Conservation (phyloP, 306 rosid genomes). For the Lathyrus tuberosus region DNA sequence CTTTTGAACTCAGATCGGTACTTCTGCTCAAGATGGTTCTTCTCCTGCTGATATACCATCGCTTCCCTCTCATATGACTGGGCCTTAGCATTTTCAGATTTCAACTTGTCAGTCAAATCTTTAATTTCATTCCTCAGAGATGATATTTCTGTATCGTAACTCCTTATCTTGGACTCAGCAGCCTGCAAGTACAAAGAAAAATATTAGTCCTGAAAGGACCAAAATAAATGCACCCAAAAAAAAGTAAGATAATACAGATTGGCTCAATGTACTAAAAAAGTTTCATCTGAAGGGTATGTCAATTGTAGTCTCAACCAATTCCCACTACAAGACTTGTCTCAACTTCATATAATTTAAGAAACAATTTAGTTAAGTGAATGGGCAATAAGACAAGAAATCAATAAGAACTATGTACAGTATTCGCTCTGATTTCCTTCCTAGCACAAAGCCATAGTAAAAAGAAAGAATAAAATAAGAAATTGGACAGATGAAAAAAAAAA, state of each 20-base stretch:
- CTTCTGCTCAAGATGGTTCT: conserved; percentile 70
- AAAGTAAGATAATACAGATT: conserved; percentile 1
- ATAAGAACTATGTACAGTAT: background rate
- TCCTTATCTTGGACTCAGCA: conserved; percentile 77
- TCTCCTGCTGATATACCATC: conserved; percentile 71
- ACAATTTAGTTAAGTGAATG: background rate
- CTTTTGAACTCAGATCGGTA: conserved; percentile 73
- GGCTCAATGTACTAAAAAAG: background rate
- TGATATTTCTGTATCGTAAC: conserved; percentile 71
- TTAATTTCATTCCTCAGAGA: conserved; percentile 64
- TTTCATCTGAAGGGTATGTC: background rate
- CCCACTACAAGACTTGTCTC: background rate
- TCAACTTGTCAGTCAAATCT: conserved; percentile 66
- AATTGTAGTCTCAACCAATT: conserved; percentile 13
- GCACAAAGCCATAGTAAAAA: conserved; percentile 9
- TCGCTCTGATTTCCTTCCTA: conserved; percentile 12
- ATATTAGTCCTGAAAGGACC: conserved; percentile 9
- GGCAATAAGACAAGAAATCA: conserved; percentile 26
- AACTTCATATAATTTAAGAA: conserved; percentile 11
- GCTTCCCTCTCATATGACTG: conserved; percentile 82
- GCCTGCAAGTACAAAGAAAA: conserved; percentile 57
- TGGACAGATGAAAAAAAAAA: background rate
- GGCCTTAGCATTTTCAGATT: conserved; percentile 61
- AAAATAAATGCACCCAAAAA: background rate
- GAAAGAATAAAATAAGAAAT: conserved; percentile 7